Evolutionary conservation across 495 filamentous ascomycete genomes (phyloP).

Genomic region (Penicillium pancosmium): DNA sequence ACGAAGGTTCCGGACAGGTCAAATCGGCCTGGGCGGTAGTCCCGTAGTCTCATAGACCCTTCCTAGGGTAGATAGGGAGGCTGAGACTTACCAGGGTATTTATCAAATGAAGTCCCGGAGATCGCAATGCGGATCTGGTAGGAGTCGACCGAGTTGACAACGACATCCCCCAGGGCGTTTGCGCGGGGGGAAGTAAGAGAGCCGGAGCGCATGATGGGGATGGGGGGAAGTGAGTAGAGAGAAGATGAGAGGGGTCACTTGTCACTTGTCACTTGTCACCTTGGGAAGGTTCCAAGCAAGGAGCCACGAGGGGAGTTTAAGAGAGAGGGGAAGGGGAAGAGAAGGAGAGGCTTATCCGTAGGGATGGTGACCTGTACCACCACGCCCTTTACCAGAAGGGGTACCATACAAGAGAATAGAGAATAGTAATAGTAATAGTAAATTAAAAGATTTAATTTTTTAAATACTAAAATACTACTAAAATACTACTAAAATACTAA

Average conservation of each 20-base stretch:
- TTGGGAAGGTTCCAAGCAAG: slow-evolving; percentile 18
- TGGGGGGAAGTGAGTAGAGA: neutral
- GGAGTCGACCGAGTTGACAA: slow-evolving; percentile 32
- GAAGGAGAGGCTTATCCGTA: slow-evolving; percentile 20
- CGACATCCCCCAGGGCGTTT: slow-evolving; percentile 19
- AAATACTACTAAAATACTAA: too few species aligned
- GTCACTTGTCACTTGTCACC: neutral
- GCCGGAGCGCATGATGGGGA: slow-evolving; percentile 20
- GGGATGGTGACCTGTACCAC: slow-evolving; percentile 19
- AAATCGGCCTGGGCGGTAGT: slow-evolving; percentile 13
- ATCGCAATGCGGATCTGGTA: slow-evolving; percentile 38
- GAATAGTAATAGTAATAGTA: too few species aligned
- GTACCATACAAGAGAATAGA: too few species aligned
- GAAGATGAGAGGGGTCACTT: slow-evolving; percentile 19
- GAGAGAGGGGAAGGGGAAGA: slow-evolving; percentile 21
- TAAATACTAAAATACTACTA: too few species aligned
- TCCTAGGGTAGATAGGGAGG: slow-evolving; percentile 5
- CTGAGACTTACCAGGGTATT: slow-evolving; percentile 44
- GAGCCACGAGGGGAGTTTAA: slow-evolving; percentile 21
- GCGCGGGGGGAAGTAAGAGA: slow-evolving; percentile 11
- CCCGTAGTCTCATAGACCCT: neutral
- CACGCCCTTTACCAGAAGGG: neutral
- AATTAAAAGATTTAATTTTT: too few species aligned
- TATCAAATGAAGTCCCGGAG: slow-evolving; percentile 38
- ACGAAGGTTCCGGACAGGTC: slow-evolving; percentile 1